Evolutionary conservation across 2,329 filamentous ascomycete species (phyloP).

Genomic region (Orbilia brochopaga): DNA sequence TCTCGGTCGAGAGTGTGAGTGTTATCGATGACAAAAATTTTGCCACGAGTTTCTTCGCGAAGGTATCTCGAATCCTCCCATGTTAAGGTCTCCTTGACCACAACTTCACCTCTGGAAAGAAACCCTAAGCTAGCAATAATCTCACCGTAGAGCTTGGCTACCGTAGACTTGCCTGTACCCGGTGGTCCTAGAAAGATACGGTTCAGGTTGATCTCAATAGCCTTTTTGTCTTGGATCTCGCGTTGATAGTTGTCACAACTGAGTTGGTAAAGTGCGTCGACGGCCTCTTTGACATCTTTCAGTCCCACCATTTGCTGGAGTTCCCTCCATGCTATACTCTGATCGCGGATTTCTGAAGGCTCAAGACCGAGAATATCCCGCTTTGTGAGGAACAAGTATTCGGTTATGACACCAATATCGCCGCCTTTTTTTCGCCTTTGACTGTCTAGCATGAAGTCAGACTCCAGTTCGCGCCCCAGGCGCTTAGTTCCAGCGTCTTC

Average conservation of each 20-base stretch:
- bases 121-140: constrained; percentile 72
- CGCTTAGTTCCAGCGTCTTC: too few species aligned
- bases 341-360: not conserved
- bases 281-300: not conserved
- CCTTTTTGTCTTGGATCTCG: constrained; percentile 68
- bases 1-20: constrained; percentile 68
- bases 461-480: too few species aligned
- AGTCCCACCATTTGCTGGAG: constrained; percentile 3
- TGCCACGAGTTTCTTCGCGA: constrained; percentile 69
- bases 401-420: too few species aligned
- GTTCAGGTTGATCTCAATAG: constrained; percentile 70
- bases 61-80: too few species aligned
- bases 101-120: constrained; percentile 72
- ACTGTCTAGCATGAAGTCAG: too few species aligned
- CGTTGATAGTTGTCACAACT: constrained; percentile 67
- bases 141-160: constrained; percentile 73
- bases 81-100: constrained; percentile 76
- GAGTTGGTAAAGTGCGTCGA: constrained; percentile 58
- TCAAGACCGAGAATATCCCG: not conserved
- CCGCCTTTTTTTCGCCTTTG: too few species aligned
- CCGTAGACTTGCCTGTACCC: constrained; percentile 77
- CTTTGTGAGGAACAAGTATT: constrained; percentile 1
- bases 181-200: constrained; percentile 73
- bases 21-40: constrained; percentile 80
- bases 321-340: not conserved